Base-by-base conservation (phyloP, 2,329 filamentous ascomycete genomes). In the Allantophomopsis lycopodina region DNA sequence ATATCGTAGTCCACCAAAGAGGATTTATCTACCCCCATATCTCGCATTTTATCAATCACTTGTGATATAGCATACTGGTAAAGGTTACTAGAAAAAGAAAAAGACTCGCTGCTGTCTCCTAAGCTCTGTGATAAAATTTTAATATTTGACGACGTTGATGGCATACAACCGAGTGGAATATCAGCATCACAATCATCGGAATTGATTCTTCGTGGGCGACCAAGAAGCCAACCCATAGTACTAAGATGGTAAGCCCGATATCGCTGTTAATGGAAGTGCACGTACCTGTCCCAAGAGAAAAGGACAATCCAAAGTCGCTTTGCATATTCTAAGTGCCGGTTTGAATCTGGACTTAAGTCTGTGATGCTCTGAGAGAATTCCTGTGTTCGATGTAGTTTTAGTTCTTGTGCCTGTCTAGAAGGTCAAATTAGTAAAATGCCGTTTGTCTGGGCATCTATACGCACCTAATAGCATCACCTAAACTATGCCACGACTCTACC, bases 401-500 rank as follows among this genome's bases (percentile, higher is more conserved):
- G 36, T 3, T 37, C 40, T 35, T 41, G 40, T 3, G 40, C 40
- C 38, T 38, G 35, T 17, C 40, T 41, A 7, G 32, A 30, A 12
- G 10, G 3, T 10, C 23, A 28, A 28, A 12, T 12, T 28, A 28
- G 23, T 12, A 8, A 8, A 28, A 10, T 28, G 8, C 23, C 11
- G 10, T 28, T 10, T 28, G 5, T 28, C 10, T 28, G 23, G 8
- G 23, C 23, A 10, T 28, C 3, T 3, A 28, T 20, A 15, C 23
- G 3, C 3, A 37, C 40, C 40, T 41, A 30, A 38, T 41, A 33
- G 40, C 35, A 17, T 38, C 39, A n/a, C 41, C 40, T 7, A 46
- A 23, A 15, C 35, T 11, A 37, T 45, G 37, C 45, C 43, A 45
- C 18, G 43, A 41, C 28, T 46, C 44, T 12, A 37, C 38, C n/a